phyloP scores from a whole-genome alignment of 2,329 filamentous ascomycete genomes.

The Trichophyton benhamiae region DNA sequence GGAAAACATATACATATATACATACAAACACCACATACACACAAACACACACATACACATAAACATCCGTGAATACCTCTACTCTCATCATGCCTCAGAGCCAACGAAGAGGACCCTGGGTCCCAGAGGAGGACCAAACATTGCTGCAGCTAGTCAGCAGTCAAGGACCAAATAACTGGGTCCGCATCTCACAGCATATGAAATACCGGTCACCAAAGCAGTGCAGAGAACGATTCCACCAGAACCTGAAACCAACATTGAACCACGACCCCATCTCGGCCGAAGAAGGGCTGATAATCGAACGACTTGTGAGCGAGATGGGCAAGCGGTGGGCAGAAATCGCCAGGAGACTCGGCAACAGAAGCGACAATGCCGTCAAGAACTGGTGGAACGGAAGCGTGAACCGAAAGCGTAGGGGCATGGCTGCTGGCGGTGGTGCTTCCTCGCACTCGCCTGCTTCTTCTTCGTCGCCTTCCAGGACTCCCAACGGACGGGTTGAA shows the following conservation, averaged over 20 bases:
- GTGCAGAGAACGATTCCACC: conserved; percentile 85
- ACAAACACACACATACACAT: background rate
- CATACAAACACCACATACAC: background rate
- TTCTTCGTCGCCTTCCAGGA: conserved; percentile 19
- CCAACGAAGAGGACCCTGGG: conserved; percentile 72
- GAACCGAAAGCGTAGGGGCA: conserved; percentile 55
- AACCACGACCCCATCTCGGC: conserved; percentile 62
- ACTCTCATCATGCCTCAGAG: conserved; percentile 31
- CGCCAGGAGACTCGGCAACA: conserved; percentile 63
- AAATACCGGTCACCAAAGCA: conserved; percentile 78
- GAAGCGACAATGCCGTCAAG: conserved; percentile 92
- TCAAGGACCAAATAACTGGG: conserved; percentile 78
- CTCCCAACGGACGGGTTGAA: conserved; percentile 28
- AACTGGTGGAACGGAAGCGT: conserved; percentile 96
- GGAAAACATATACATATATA: background rate
- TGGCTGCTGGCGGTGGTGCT: background rate
- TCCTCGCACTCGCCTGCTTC: conserved; percentile 16
- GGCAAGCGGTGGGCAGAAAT: conserved; percentile 93
- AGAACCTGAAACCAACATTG: conserved; percentile 70
- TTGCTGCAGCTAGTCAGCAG: conserved; percentile 58
- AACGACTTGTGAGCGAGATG: conserved; percentile 61
- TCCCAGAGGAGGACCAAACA: conserved; percentile 59
- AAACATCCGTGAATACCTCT: background rate
- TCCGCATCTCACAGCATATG: conserved; percentile 66
- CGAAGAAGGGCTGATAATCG: conserved; percentile 61